Evolutionary conservation across 225 moss, liverwort and hornwort genomes (phyloP).

Genomic region (Bryum argenteum): DNA sequence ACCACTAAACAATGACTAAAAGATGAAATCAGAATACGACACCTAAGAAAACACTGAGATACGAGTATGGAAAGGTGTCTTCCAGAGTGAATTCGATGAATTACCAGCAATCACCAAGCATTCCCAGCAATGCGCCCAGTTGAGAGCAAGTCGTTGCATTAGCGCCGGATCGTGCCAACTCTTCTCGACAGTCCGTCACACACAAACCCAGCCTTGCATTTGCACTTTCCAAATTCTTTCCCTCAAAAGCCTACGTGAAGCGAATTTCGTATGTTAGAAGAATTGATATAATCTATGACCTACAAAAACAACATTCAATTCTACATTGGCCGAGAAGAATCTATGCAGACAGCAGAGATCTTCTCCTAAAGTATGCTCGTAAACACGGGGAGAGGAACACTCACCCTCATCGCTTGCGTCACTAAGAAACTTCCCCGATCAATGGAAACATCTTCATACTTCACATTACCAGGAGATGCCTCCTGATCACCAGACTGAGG

Average conservation of each 20-base stretch:
- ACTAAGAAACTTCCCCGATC: slow-evolving; percentile 88
- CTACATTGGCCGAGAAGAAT: not conserved
- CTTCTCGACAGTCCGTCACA: slow-evolving; percentile 83
- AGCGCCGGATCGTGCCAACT: slow-evolving; percentile 62
- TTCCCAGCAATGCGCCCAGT: slow-evolving; percentile 93
- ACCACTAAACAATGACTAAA: not conserved
- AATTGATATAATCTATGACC: not conserved
- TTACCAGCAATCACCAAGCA: slow-evolving; percentile 99
- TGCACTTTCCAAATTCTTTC: slow-evolving; percentile 87
- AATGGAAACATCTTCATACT: slow-evolving; percentile 85
- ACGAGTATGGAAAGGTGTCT: slow-evolving; percentile 1
- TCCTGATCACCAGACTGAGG: slow-evolving; percentile 44
- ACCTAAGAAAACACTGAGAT: not conserved
- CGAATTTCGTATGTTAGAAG: slow-evolving; percentile 24
- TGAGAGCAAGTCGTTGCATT: slow-evolving; percentile 66
- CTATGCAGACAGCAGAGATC: slow-evolving; percentile 5
- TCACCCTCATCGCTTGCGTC: slow-evolving; percentile 95
- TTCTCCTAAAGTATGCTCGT: not conserved
- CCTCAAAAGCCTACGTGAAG: slow-evolving; percentile 81
- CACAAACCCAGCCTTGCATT: slow-evolving; percentile 81
- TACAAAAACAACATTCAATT: not conserved
- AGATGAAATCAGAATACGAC: slow-evolving; percentile 13
- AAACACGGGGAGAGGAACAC: slow-evolving; percentile 24
- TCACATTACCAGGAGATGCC: slow-evolving; percentile 39
- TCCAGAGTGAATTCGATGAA: not conserved